These are phyloP conservation scores for Chlamydomonas reinhardtii DNA, from an alignment of 163 green algal species.

Conservation along the genomic window DNA sequence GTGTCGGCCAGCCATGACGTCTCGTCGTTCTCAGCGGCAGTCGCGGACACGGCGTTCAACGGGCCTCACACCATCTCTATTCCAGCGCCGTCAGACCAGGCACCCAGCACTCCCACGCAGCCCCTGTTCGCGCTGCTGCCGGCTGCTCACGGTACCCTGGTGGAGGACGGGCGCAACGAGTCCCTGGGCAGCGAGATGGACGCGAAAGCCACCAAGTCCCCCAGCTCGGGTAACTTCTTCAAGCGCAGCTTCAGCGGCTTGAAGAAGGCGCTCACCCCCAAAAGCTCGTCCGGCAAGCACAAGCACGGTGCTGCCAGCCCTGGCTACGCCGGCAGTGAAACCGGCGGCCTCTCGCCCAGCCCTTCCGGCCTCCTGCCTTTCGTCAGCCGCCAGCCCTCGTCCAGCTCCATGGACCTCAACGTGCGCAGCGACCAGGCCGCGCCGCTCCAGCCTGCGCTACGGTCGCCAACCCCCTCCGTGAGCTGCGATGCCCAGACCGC, in stretches of 20 bases:
- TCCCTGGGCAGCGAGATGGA: background rate
- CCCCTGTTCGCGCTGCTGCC: conserved; percentile 7
- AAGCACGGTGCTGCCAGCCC: conserved; percentile 2
- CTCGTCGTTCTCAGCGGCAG: conserved; percentile 4
- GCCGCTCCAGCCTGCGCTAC: too few relatives aligned
- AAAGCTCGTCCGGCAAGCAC: background rate
- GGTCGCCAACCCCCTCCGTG: conserved; percentile 4
- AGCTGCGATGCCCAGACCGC: background rate
- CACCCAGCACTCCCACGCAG: background rate
- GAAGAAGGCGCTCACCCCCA: conserved; percentile 33
- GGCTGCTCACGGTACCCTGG: too few relatives aligned
- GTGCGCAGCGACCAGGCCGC: conserved; percentile 23
- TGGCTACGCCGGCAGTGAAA: conserved; percentile 25
- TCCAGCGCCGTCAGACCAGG: background rate
- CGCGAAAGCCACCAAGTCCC: conserved; percentile 11
- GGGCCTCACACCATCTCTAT: conserved; percentile 11
- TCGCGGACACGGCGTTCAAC: background rate
- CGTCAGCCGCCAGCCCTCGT: conserved; percentile 18
- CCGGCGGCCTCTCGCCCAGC: conserved; percentile 10
- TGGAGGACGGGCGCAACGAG: background rate
- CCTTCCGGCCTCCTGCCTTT: conserved; percentile 1
- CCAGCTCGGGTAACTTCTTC: conserved; percentile 7
- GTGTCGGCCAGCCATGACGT: conserved; percentile 38
- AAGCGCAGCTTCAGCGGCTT: conserved; percentile 17
- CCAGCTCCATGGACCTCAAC: conserved; percentile 30